A percentile compares a stretch with the other conserved stretches of the same genome.
phyloP scores from a whole-genome alignment of 202 grass and related monocot species.

The Cymbopogon flexuosus region DNA sequence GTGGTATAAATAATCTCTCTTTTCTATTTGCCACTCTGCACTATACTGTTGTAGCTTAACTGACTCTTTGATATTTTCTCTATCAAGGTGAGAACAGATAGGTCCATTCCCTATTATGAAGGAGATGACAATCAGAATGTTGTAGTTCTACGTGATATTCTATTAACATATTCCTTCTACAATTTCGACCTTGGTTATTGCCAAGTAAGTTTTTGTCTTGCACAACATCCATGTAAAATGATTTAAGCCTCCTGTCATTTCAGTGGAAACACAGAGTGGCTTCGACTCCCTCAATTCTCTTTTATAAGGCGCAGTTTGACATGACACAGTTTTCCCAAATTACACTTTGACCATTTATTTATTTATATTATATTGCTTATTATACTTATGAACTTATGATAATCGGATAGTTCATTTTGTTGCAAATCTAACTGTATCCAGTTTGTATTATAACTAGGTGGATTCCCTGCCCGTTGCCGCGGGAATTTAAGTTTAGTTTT shows the following conservation, averaged over 20 bases:
- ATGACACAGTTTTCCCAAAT: neutral
- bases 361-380: neutral
- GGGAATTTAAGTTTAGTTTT: no score
- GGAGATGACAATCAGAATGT: constrained; percentile 95
- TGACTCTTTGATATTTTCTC: constrained; percentile 17
- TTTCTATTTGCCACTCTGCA: constrained; percentile 23
- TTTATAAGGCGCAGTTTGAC: neutral
- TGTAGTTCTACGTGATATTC: constrained; percentile 77
- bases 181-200: constrained; percentile 99
- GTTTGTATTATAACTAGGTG: neutral
- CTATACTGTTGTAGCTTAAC: constrained; percentile 26
- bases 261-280: constrained; percentile 3
- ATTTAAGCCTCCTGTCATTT: neutral
- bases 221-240: constrained; percentile 18
- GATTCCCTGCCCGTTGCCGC: no score
- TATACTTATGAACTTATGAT: neutral
- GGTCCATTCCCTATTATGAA: constrained; percentile 86
- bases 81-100: constrained; percentile 95
- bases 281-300: neutral
- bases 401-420: neutral
- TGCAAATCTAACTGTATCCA: neutral
- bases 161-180: constrained; percentile 96
- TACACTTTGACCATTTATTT: neutral
- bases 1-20: constrained; percentile 61
- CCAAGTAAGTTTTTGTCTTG: constrained; percentile 61